phyloP scores from a whole-genome alignment of 371 early-diverging fungal species.

The Umbelopsis sp. region DNA sequence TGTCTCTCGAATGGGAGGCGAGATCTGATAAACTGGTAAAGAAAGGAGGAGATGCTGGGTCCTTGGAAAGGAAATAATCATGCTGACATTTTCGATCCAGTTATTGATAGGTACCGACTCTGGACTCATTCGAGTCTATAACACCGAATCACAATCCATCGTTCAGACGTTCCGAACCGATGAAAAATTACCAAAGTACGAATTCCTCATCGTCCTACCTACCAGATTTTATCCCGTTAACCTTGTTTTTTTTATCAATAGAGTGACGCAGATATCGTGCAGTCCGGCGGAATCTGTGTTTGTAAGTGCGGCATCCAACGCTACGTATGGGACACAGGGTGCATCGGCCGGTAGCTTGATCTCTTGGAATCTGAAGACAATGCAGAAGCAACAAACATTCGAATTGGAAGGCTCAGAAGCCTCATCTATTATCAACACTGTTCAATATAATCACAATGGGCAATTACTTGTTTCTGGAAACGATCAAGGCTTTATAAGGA shows the following conservation, averaged over 20 bases:
- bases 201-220: too few species aligned
- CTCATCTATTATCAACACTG: conserved; percentile 49
- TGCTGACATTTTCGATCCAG: conserved; percentile 26
- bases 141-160: conserved; percentile 58
- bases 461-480: conserved; percentile 66
- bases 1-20: conserved; percentile 68
- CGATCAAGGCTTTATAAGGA: conserved; percentile 54
- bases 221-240: too few species aligned
- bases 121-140: conserved; percentile 59
- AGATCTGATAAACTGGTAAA: conserved; percentile 56
- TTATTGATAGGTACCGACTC: conserved; percentile 63
- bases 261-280: conserved; percentile 58
- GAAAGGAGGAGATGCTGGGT: not conserved
- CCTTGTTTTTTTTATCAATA: conserved; percentile 13
- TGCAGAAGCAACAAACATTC: conserved; percentile 33
- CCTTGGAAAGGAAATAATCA: not conserved
- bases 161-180: conserved; percentile 64
- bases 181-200: conserved; percentile 53
- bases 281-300: conserved; percentile 64
- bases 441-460: conserved; percentile 69
- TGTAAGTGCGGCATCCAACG: conserved; percentile 53
- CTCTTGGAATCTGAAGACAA: conserved; percentile 65
- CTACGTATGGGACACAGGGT: conserved; percentile 25
- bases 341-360: conserved; percentile 48
- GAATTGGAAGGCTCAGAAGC: conserved; percentile 25